Conservation (phyloP, 164 flowering plant genomes). For the Stephania yunnanensis region DNA sequence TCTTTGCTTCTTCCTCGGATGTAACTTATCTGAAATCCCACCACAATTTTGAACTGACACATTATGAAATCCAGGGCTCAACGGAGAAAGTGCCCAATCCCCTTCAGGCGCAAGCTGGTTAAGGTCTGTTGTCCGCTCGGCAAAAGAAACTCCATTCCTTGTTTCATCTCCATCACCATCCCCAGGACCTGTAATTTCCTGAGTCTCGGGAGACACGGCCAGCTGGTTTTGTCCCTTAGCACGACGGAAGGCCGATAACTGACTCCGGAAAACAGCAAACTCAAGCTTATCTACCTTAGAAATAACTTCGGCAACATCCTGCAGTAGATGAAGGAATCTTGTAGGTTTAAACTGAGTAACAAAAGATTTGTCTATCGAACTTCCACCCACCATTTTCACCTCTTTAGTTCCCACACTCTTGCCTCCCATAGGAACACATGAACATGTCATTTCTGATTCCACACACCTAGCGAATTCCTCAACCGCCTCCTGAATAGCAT, state of each 20-base stretch:
- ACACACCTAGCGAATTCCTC: slow-evolving; percentile 46
- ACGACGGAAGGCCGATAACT: slow-evolving; percentile 44
- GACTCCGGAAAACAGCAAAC: slow-evolving; percentile 28
- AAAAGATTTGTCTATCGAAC: slow-evolving; percentile 23
- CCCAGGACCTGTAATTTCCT: slow-evolving; percentile 24
- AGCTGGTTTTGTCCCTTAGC: slow-evolving; percentile 39
- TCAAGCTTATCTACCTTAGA: slow-evolving; percentile 38
- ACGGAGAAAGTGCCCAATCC: slow-evolving; percentile 31
- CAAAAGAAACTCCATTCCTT: slow-evolving; percentile 4
- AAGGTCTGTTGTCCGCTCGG: slow-evolving; percentile 12
- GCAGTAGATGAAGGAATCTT: slow-evolving; percentile 31
- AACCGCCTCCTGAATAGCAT: slow-evolving; percentile 50
- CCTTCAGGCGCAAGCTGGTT: slow-evolving; percentile 24
- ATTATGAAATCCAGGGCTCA: slow-evolving; percentile 7
- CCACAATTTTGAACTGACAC: slow-evolving; percentile 13
- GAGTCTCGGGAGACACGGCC: slow-evolving; percentile 35
- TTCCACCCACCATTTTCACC: slow-evolving; percentile 25
- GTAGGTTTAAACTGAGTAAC: slow-evolving; percentile 36
- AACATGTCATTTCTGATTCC: slow-evolving; percentile 47
- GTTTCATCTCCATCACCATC: slow-evolving; percentile 14
- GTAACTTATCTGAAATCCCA: slow-evolving; percentile 15
- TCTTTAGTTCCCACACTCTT: slow-evolving; percentile 25
- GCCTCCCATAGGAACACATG: slow-evolving; percentile 32
- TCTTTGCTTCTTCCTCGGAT: slow-evolving; percentile 47
- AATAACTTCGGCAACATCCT: slow-evolving; percentile 31